Conservation (phyloP, 139 green algal genomes). For the Volvox africanus region DNA sequence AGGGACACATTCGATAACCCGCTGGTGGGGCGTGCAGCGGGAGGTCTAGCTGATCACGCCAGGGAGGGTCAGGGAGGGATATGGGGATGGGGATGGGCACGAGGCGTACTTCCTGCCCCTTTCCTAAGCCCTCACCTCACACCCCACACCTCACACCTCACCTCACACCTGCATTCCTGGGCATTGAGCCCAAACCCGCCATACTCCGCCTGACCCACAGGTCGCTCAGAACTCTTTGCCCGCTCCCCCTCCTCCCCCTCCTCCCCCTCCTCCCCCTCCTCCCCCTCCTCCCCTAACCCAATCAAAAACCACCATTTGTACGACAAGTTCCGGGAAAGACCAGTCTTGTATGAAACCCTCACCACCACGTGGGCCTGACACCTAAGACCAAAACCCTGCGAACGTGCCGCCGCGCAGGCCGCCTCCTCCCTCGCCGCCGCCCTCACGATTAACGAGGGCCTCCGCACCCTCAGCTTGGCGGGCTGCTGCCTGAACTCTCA, state of each 20-base stretch:
- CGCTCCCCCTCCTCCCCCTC: neutral
- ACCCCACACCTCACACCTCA: no score
- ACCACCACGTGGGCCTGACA: no score
- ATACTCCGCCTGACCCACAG: no score
- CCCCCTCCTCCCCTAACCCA: no score
- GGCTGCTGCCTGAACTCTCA: slow-evolving; percentile 16
- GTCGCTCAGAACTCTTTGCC: neutral
- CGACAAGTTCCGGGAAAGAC: no score
- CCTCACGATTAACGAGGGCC: slow-evolving; percentile 20
- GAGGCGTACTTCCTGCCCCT: neutral
- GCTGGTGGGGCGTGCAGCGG: neutral
- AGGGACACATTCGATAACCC: slow-evolving; percentile 42
- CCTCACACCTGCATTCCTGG: neutral
- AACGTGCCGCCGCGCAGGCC: no score
- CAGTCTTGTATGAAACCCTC: no score
- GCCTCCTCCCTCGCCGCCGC: slow-evolving; percentile 12
- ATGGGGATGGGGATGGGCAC: neutral
- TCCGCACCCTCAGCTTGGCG: slow-evolving; percentile 29
- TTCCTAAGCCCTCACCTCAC: no score
- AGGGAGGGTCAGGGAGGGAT: neutral
- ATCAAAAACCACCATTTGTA: no score
- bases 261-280: neutral
- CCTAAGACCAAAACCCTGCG: no score
- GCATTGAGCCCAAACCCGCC: neutral
- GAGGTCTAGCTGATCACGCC: no score